Evolutionary conservation across 371 early-diverging fungal species (phyloP).

Genomic region (Basidiobolus meristosporus): DNA sequence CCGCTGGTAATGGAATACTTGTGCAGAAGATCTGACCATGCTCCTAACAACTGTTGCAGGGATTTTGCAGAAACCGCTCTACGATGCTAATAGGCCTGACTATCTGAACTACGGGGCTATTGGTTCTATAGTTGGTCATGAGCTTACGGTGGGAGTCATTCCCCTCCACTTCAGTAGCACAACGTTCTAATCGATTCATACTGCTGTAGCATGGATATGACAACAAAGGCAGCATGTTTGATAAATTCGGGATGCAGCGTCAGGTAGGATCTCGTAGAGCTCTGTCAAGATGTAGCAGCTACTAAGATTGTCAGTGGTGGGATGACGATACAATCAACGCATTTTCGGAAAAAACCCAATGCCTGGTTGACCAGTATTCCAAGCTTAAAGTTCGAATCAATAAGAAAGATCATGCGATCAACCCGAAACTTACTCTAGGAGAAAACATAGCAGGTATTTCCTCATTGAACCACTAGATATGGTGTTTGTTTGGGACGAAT

Average conservation of each 20-base stretch:
- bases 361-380: slow-evolving; percentile 37
- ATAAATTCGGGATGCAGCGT: slow-evolving; percentile 13
- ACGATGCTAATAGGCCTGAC: slow-evolving; percentile 15
- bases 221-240: slow-evolving; percentile 26
- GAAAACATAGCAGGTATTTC: slow-evolving; percentile 33
- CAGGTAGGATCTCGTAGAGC: slow-evolving; percentile 6
- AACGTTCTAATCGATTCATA: neutral
- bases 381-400: slow-evolving; percentile 19
- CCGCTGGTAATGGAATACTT: slow-evolving; percentile 14
- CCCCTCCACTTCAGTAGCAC: neutral
- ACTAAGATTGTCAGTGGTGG: slow-evolving; percentile 35
- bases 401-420: slow-evolving; percentile 19
- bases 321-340: slow-evolving; percentile 14
- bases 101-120: slow-evolving; percentile 36
- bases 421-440: slow-evolving; percentile 36
- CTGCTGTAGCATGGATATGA: slow-evolving; percentile 29
- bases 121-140: slow-evolving; percentile 36
- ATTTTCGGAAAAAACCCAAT: slow-evolving; percentile 26
- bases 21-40: neutral
- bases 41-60: slow-evolving; percentile 2
- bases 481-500: neutral
- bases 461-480: neutral
- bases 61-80: slow-evolving; percentile 28
- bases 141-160: slow-evolving; percentile 19
- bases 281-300: neutral